Evolutionary conservation across 306 rosid genomes (phyloP).

Genomic region (Acacia acuminata): DNA sequence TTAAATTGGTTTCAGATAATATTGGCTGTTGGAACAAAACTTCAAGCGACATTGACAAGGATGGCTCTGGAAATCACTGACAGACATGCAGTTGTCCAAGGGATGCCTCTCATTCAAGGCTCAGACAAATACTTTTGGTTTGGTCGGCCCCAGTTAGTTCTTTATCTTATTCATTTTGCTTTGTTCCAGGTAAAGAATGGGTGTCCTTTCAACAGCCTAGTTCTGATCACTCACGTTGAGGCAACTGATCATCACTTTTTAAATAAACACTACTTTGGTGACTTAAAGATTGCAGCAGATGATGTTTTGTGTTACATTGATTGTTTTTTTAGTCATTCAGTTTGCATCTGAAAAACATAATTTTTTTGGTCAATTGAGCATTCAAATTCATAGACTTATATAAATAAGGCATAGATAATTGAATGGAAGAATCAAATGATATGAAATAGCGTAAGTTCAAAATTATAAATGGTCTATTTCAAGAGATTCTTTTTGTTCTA

Average conservation of each 20-base stretch:
- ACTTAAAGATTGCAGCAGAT: neutral
- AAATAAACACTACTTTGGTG: neutral
- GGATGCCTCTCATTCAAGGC: slow-evolving; percentile 74
- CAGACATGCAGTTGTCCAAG: slow-evolving; percentile 75
- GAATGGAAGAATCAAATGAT: neutral
- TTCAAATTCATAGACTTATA: neutral
- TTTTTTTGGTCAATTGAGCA: neutral
- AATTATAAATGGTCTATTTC: neutral
- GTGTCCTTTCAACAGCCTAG: neutral
- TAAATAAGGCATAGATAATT: neutral
- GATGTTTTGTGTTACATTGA: neutral
- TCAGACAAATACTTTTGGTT: slow-evolving; percentile 74
- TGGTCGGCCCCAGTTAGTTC: slow-evolving; percentile 62
- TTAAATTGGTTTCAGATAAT: slow-evolving; percentile 50
- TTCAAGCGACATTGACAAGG: slow-evolving; percentile 59
- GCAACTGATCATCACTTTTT: neutral
- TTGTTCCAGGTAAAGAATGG: slow-evolving; percentile 59
- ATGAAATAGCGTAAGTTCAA: neutral
- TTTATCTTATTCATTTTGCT: slow-evolving; percentile 70
- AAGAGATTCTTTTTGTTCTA: neutral
- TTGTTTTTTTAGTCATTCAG: neutral
- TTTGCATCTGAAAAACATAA: neutral
- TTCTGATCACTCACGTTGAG: neutral
- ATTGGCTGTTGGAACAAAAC: slow-evolving; percentile 64
- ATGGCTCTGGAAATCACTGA: slow-evolving; percentile 74